Conservation (phyloP, 306 rosid species). For the Citrullus mucosospermus region DNA sequence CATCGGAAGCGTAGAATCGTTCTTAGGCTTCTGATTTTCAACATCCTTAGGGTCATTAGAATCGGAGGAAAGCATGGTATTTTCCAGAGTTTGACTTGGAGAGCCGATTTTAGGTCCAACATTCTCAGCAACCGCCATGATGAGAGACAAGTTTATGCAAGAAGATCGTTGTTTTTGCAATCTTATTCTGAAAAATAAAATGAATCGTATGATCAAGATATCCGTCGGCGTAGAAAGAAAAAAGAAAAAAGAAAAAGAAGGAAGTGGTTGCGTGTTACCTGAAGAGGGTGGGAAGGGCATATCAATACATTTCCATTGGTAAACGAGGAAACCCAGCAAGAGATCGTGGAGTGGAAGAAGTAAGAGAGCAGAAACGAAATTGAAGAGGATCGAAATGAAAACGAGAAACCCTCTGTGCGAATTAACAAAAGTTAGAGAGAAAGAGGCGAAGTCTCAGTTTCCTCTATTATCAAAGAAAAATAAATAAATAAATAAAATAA, state of each 20-base stretch:
- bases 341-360: conserved; percentile 2
- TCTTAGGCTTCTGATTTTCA: conserved; percentile 47
- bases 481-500: neutral
- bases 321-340: neutral
- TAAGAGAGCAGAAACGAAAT: neutral
- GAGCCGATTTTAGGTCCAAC: conserved; percentile 18
- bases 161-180: neutral
- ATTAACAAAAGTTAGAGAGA: neutral
- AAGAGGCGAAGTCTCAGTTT: neutral
- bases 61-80: conserved; percentile 38
- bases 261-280: neutral
- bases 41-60: conserved; percentile 31
- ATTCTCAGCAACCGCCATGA: conserved; percentile 92
- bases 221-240: neutral
- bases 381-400: neutral
- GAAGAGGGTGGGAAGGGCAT: neutral
- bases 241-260: neutral
- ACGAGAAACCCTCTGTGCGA: neutral
- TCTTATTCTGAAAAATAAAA: neutral
- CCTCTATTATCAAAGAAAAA: neutral
- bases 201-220: neutral
- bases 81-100: conserved; percentile 41
- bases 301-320: conserved; percentile 3
- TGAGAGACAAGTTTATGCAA: conserved; percentile 11
- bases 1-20: conserved; percentile 23